Evolutionary conservation across 2,329 filamentous ascomycete genomes (phyloP), one percentile per base, ranked within the genome.

Genomic region (Ascomycota sp.): DNA sequence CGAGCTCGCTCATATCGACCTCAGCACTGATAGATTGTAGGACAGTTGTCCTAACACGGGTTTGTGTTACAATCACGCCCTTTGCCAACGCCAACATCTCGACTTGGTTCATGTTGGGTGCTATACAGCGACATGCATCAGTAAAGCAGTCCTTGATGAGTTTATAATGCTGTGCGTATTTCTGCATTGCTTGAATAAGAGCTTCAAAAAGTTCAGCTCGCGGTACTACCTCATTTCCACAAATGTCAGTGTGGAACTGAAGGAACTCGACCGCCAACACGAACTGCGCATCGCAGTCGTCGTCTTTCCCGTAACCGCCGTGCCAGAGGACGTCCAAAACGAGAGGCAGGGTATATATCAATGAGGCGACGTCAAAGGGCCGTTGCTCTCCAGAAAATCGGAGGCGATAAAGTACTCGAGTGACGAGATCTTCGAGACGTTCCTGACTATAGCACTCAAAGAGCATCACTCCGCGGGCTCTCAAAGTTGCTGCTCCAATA

Each of bases 81-180:
- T 70, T 66, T 8, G 83, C 66, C n/a, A 95, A 64, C 11, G 80
- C 69, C 8, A 60, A 55, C 32, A 89, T 74, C 53, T 98, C 91
- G 2, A 65, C 53, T 4, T 61, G 49, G 32, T 52, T 73, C 39
- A 94, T 83, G 42, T 82, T 93, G 3, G 78, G 72, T 3, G 86
- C 77, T 30, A 95, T 65, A 38, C 76, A 85, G 35, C 83, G 74
- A 43, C 80, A 81, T 38, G 91, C 66, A 48, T 95, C 82, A 31
- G 77, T 65, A 37, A 98, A 69, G 43, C 82, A 92, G 51, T 98
- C 89, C 50, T 86, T 93, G 53, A 94, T 72, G 33, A 85, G 61
- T 53, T 93, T 93, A 59, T 94, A 94, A 52, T 98, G 89, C 45
- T 92, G 83, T 27, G 73, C 76, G 49, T 92, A 93, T 35, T 57